Evolutionary conservation across 805 yeast species (phyloP).

Genomic region (Ogataea nitratoaversa): DNA sequence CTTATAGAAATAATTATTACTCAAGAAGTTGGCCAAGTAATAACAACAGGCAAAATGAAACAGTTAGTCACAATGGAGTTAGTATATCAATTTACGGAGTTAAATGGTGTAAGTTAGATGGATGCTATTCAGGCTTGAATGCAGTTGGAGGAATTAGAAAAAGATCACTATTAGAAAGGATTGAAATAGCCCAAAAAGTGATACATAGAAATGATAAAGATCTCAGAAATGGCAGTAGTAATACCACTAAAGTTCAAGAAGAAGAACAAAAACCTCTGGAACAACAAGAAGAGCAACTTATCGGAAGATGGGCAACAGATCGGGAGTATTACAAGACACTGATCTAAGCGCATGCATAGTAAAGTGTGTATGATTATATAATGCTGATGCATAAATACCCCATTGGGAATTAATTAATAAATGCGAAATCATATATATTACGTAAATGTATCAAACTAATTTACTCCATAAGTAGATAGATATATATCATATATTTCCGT

Average conservation of each 20-base stretch:
- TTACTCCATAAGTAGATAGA: too few species aligned
- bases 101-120: conserved; percentile 38
- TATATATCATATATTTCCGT: too few species aligned
- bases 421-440: too few species aligned
- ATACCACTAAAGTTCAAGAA: background rate
- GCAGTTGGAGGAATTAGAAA: conserved; percentile 18
- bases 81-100: conserved; percentile 61
- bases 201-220: conserved; percentile 1
- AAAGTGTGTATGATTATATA: too few species aligned
- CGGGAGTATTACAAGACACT: conserved; percentile 10
- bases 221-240: background rate
- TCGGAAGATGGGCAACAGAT: conserved; percentile 10
- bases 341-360: too few species aligned
- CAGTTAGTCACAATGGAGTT: conserved; percentile 66
- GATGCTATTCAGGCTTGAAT: conserved; percentile 16
- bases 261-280: background rate
- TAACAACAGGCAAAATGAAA: background rate
- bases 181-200: conserved; percentile 12
- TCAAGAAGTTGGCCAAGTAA: conserved; percentile 65
- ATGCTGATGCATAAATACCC: too few species aligned
- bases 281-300: conserved; percentile 6
- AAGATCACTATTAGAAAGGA: conserved; percentile 19
- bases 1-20: conserved; percentile 61
- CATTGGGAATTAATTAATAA: too few species aligned
- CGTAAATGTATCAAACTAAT: too few species aligned